Evolutionary conservation across 2,329 filamentous ascomycete species (phyloP).

Genomic region (Exserohilum turcica): DNA sequence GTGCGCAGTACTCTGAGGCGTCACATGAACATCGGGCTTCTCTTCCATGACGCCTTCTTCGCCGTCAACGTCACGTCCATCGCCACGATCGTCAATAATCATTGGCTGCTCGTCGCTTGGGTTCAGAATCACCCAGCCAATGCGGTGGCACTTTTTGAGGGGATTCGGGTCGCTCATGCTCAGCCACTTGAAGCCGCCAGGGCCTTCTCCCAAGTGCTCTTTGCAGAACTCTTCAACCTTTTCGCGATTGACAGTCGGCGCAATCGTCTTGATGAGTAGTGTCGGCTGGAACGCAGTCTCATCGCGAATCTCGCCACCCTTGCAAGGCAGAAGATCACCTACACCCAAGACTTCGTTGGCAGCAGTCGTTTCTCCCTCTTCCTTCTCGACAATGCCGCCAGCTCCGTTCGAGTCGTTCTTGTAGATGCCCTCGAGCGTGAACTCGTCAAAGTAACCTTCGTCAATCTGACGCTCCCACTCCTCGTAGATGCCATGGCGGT

Average conservation of each 20-base stretch:
- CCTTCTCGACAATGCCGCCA: conserved; percentile 86
- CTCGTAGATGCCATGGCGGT: conserved; percentile 75
- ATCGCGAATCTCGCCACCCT: conserved; percentile 84
- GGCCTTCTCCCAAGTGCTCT: conserved; percentile 87
- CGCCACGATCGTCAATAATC: conserved; percentile 68
- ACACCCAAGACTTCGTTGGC: conserved; percentile 92
- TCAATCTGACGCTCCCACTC: conserved; percentile 92
- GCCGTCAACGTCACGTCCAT: conserved; percentile 70
- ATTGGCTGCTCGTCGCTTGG: conserved; percentile 70
- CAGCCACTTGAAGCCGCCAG: conserved; percentile 93
- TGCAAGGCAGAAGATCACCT: conserved; percentile 82
- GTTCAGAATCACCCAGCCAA: conserved; percentile 97
- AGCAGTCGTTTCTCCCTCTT: conserved; percentile 91
- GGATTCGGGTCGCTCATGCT: conserved; percentile 97
- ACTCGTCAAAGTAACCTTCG: conserved; percentile 86
- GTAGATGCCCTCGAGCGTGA: conserved; percentile 89
- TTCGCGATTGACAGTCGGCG: conserved; percentile 89
- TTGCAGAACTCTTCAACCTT: conserved; percentile 95
- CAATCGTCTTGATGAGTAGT: conserved; percentile 95
- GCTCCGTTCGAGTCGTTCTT: conserved; percentile 90
- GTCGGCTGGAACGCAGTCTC: conserved; percentile 88
- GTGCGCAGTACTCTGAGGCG: conserved; percentile 67
- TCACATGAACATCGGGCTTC: conserved; percentile 51
- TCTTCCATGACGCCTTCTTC: conserved; percentile 63
- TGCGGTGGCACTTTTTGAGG: conserved; percentile 93